Base-by-base conservation (phyloP, 768 basidiomycete genomes). In the Boletus subcaerulescens region DNA sequence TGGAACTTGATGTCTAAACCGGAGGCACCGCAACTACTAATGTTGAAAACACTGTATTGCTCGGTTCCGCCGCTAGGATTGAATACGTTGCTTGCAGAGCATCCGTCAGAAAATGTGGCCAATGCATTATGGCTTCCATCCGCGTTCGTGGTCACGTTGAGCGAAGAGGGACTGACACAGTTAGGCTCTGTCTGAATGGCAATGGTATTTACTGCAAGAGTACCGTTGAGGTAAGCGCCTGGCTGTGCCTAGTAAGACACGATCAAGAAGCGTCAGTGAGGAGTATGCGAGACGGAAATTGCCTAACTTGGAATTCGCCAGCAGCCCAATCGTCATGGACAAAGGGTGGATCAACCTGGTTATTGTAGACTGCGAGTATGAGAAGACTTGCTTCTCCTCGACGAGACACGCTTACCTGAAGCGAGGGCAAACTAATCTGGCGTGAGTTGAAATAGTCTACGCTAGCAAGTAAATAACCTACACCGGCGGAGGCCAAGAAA, bases 401-500 rank as follows among this genome's bases (percentile, higher is more conserved):
- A 2, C 26, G 18, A 39, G 14, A 40, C 12, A 9, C 11, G 22
- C 53, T 15, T 50, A 70, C 70, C 59, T 54, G 69, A 70, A 32
- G 70, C 66, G 13, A 66, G 54, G 26, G 53, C 54, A 58, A 67
- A 71, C 71, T 71, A 36, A 76, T 66, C 4, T 75, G 75, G 7
- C 10, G 35, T 62, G 11, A 60, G 50, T 42, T 1, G 5, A 20
- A 32, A 52, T 44, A 7, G 35, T 48, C 8, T 29, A 42, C 15
- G 45, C 40, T 24, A 40, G 11, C 1, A 42, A 52, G 42, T 8
- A 42, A 18, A 53, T 15, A 26, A 70, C 77, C 56, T 57, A 78
- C 80, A 45, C 86, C 86, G 8, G 83, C 78, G 10, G 85, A 81
- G 26, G 85, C 81, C 12, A 81, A 70, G 62, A 86, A 87, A n/a